Base-by-base conservation (phyloP, 495 filamentous ascomycete species). In the Hypoxylon fragiforme region DNA sequence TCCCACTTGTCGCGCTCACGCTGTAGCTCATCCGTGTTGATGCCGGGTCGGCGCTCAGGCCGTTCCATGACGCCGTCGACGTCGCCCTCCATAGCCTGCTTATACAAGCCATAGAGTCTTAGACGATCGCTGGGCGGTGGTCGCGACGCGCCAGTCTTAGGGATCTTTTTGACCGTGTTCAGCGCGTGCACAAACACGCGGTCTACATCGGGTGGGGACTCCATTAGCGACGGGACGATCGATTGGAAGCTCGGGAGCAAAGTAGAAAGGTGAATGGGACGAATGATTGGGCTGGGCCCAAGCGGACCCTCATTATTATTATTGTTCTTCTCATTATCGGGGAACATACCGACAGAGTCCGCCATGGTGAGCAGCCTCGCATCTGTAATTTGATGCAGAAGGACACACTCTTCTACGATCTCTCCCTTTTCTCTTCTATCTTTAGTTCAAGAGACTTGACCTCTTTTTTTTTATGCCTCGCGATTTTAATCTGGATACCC, bases 11-110 rank as follows among this genome's bases (percentile, higher is more conserved):
- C 82, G 55, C 73, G 74, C 57, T 86, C 82, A 16, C 79, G 71
- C 46, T 75, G 70, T 7, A 78, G 43, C 11, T 83, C 80, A 34
- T 80, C 75, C 3, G 60, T 59, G 9, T 66, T 52, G 18, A 64
- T 37, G 46, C 62, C 66, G 20, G 60, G 58, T 22, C 57, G 58
- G 18, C 81, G 77, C 38, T 81, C 73, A 18, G 92, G 92, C 16
- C 91, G 81, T 62, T 91, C 85, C 88, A 96, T 94, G 1, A 96
- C 87, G 26, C 89, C 89, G 60, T 90, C 87, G 3, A 97, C 92
- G 73, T 97, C 91, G 24, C 94, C 94, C 73, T 97, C 91, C 92
- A 96, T 97, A 57, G 89, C 91, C 74, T 98, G 94, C 70, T 98
- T 98, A 74, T 97, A 98, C 54, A 98, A 80, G 43, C 94, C 94